These are phyloP conservation scores for Leishmania lainsoni DNA, from an alignment of 208 protist species.

Conservation along the genomic window DNA sequence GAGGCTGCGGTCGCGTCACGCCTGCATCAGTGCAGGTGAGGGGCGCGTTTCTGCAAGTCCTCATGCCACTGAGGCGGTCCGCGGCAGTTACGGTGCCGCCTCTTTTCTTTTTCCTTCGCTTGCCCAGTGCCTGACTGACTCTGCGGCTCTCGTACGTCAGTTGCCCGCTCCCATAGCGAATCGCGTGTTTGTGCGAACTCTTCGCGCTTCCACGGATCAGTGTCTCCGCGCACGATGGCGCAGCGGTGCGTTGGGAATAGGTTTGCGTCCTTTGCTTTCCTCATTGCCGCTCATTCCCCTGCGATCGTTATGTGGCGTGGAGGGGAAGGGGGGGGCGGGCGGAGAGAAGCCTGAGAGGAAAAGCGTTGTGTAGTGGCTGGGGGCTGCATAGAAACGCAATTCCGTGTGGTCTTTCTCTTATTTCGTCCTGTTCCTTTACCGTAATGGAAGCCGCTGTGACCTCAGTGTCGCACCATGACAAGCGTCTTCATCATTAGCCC, in stretches of 20 bases:
- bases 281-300: not conserved
- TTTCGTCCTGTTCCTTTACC: not conserved
- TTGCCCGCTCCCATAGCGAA: not conserved
- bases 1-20: constrained; percentile 20
- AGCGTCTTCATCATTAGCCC: not conserved
- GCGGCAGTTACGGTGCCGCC: not conserved
- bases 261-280: too few species aligned
- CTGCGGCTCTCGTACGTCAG: not conserved
- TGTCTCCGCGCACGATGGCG: too few species aligned
- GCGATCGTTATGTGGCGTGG: not conserved
- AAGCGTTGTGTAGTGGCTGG: not conserved
- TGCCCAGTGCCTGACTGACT: not conserved
- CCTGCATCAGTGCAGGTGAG: constrained; percentile 22
- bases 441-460: not conserved
- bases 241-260: too few species aligned
- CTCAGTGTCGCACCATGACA: not conserved
- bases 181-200: not conserved
- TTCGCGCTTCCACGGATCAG: too few species aligned
- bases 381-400: not conserved
- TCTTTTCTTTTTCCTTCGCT: not conserved
- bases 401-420: not conserved
- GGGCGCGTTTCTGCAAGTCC: not conserved
- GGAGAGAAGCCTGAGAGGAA: not conserved
- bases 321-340: too few species aligned
- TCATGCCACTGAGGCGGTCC: not conserved